Percentiles rank a stretch among this genome's conserved stretches.
Evolutionary conservation across 140 eudicot genomes (phyloP).

Genomic region (Oenanthe javanica): DNA sequence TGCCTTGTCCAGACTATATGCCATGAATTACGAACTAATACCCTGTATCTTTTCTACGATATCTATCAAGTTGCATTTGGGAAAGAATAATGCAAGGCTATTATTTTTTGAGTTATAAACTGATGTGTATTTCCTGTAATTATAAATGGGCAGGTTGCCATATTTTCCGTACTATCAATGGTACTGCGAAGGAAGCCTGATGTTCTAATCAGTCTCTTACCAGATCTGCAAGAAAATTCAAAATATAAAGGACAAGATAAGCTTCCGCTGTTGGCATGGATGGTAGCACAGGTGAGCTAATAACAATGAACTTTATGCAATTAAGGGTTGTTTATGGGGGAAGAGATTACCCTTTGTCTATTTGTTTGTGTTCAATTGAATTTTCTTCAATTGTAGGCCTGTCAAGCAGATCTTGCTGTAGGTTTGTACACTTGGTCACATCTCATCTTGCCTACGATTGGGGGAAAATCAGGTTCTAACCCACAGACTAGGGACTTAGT

Average conservation of each 20-base stretch:
- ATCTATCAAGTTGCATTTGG: not conserved
- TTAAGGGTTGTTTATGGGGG: not conserved
- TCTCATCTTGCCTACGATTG: constrained; percentile 50
- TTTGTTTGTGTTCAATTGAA: not conserved
- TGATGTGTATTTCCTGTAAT: constrained; percentile 5
- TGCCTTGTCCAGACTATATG: not conserved
- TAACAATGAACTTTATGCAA: not conserved
- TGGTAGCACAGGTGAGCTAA: constrained; percentile 63
- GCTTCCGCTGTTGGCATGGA: constrained; percentile 75
- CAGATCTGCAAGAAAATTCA: constrained; percentile 49
- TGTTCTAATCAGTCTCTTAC: constrained; percentile 44
- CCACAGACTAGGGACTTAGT: constrained; percentile 82
- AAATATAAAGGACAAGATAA: constrained; percentile 92
- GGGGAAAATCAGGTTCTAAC: constrained; percentile 76
- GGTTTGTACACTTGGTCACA: constrained; percentile 79
- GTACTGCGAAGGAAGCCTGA: constrained; percentile 83
- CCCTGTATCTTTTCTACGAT: not conserved
- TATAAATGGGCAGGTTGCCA: constrained; percentile 58
- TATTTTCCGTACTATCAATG: constrained; percentile 67
- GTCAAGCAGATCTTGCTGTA: constrained; percentile 68
- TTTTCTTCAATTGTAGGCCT: constrained; percentile 37
- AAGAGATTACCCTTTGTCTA: not conserved
- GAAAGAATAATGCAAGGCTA: not conserved
- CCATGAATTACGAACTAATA: not conserved
- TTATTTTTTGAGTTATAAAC: not conserved